A percentile compares a stretch with the other conserved stretches of the same genome.
These are phyloP conservation scores for Pseudogymnoascus sp. DNA, from an alignment of 2,329 filamentous ascomycete species.

Conservation along the genomic window DNA sequence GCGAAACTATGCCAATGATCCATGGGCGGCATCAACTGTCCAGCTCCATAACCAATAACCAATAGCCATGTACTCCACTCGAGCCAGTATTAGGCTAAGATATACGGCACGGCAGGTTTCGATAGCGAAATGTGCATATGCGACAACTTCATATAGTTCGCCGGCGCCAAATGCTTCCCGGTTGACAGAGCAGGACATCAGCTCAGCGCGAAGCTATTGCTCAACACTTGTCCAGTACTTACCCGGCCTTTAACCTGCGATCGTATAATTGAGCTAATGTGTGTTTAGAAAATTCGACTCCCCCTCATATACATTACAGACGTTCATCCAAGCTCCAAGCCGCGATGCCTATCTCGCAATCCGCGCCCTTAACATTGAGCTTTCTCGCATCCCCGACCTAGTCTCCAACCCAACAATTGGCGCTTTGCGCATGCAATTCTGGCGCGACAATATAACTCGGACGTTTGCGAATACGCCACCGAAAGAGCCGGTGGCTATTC, in stretches of 20 bases:
- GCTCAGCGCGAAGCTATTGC: slow-evolving; percentile 29
- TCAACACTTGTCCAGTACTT: slow-evolving; percentile 29
- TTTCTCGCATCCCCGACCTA: slow-evolving; percentile 81
- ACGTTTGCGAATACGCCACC: slow-evolving; percentile 73
- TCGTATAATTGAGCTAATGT: slow-evolving; percentile 12
- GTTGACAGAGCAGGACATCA: slow-evolving; percentile 28
- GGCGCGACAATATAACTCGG: slow-evolving; percentile 75
- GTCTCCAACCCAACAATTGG: slow-evolving; percentile 85
- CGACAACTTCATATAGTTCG: slow-evolving; percentile 27
- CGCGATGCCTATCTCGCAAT: slow-evolving; percentile 84
- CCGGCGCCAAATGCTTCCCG: slow-evolving; percentile 26
- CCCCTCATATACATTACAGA: slow-evolving; percentile 76
- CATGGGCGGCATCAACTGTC: not conserved
- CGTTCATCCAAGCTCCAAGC: slow-evolving; percentile 69
- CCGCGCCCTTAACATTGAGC: slow-evolving; percentile 85
- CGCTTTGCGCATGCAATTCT: slow-evolving; percentile 87
- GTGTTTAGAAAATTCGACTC: slow-evolving; percentile 73
- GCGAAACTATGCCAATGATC: not conserved
- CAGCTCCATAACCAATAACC: not conserved
- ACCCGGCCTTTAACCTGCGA: not conserved
- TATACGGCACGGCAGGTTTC: slow-evolving; percentile 12
- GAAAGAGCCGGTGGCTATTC: slow-evolving; percentile 82
- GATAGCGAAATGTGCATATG: slow-evolving; percentile 22
- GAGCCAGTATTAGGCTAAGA: slow-evolving; percentile 21
- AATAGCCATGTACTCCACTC: slow-evolving; percentile 22